Conservation (phyloP, 257 asterid genomes). For the Solanum clarkiae region DNA sequence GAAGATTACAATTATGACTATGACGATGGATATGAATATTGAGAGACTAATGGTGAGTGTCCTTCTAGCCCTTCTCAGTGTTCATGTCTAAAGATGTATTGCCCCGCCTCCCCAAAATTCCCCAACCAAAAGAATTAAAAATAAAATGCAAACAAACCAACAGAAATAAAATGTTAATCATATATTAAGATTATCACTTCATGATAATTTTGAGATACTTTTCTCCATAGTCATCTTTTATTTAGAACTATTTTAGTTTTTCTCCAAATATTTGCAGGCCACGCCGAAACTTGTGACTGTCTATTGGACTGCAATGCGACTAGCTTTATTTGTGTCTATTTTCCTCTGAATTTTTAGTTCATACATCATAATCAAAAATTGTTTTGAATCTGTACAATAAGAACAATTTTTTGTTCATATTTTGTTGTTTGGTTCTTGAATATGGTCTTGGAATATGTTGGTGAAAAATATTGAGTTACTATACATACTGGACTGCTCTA, state of each 20-base stretch:
- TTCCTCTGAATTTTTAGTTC: neutral
- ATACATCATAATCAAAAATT: neutral
- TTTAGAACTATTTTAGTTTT: neutral
- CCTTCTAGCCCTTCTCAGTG: neutral
- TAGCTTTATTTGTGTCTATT: neutral
- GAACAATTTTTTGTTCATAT: neutral
- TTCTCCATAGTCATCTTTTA: neutral
- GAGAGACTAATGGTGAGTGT: conserved; percentile 38
- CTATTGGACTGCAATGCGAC: neutral
- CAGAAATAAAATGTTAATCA: neutral
- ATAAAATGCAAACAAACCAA: neutral
- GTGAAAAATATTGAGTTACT: neutral
- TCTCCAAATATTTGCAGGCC: neutral
- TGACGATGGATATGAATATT: conserved; percentile 26
- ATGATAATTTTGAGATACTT: neutral
- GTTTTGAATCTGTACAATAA: neutral
- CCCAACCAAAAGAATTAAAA: no score
- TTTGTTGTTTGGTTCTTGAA: neutral
- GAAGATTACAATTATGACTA: conserved; percentile 44
- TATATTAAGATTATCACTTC: neutral
- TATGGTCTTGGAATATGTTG: neutral
- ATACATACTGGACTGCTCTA: neutral
- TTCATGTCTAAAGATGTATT: neutral
- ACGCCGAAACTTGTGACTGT: neutral
- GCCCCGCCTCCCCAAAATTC: no score